Base-by-base conservation (phyloP, 768 basidiomycete species). In the Tricholoma saponaceum region DNA sequence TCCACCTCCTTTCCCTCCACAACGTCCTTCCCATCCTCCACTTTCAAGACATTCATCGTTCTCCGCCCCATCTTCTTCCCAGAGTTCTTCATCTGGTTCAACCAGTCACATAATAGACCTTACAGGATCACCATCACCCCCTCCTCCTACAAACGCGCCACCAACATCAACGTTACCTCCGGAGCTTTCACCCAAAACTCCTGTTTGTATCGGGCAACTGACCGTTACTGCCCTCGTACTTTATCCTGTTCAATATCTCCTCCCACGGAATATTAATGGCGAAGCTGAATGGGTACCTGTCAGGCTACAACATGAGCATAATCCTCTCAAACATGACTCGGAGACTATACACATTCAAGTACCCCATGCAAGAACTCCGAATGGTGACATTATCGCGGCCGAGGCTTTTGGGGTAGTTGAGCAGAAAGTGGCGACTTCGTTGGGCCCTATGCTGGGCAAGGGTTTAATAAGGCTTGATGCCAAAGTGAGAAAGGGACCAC, bases 141-240 rank as follows among this genome's bases (percentile, higher is more conserved):
- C 79, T 12, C 79, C 80, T 2, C 58, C 67, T 1, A 69, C 70
- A 20, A 66, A 60, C 23, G 54, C 67, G 20, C 58, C 56, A 57
- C 64, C 61, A 54, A 67, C 64, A 5, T 49, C 69, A 28, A 60
- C 68, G 10, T 72, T 85, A 2, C 81, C 84, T 2, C 74, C 76
- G 8, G 86, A 90, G 46, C 71, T 90, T 16, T 79, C 88, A 5
- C 89, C 87, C 13, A 90, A 87, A 74, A 90, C 89, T 0, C 89
- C 91, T 14, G 85, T 95, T 53, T 95, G 94, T 69, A 93, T 95
- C 50, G 93, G 93, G 1, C 87, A 90, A 58, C 77, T 95, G 33
- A 78, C 79, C n/a, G 86, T 87, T 18, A 91, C 89, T 16, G 92
- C 91, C 13, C 82, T 95, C 25, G 84, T 95, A 32, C 78, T 94